Percentiles rank a stretch among this genome's conserved stretches.
Conservation (phyloP, 2,329 filamentous ascomycete genomes). For the Apiospora pterosperma region DNA sequence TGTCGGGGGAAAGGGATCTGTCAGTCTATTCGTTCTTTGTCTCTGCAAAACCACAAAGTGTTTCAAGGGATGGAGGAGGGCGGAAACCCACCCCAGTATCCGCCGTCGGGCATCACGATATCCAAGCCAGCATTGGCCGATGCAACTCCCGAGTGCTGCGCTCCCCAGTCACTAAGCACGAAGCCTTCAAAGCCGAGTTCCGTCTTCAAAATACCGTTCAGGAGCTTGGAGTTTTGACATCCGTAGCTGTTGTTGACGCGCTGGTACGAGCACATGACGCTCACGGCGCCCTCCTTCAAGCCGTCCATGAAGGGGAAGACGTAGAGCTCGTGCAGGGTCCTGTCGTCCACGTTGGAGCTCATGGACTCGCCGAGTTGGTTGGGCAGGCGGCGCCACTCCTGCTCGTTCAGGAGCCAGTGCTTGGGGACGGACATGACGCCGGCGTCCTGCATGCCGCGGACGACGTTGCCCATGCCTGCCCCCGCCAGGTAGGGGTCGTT, state of each 20-base stretch:
- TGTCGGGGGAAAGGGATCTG: slow-evolving; percentile 62
- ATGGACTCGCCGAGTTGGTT: slow-evolving; percentile 27
- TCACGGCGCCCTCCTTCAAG: slow-evolving; percentile 71
- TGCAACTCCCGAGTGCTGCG: slow-evolving; percentile 53
- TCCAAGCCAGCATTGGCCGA: slow-evolving; percentile 53
- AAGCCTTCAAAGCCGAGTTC: slow-evolving; percentile 87
- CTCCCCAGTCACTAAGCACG: slow-evolving; percentile 58
- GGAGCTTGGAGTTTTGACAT: slow-evolving; percentile 74
- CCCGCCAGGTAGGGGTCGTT: slow-evolving; percentile 61
- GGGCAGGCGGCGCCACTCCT: slow-evolving; percentile 8
- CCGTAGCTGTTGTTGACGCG: slow-evolving; percentile 68
- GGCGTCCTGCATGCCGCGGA: slow-evolving; percentile 65
- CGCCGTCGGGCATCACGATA: slow-evolving; percentile 21
- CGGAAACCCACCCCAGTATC: slow-evolving; percentile 19
- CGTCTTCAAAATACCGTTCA: slow-evolving; percentile 81
- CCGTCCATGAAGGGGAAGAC: slow-evolving; percentile 83
- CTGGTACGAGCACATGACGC: slow-evolving; percentile 83
- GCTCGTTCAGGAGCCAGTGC: slow-evolving; percentile 39
- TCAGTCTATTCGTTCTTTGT: slow-evolving; percentile 28
- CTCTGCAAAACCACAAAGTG: slow-evolving; percentile 10
- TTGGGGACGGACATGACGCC: slow-evolving; percentile 69
- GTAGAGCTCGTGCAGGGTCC: slow-evolving; percentile 66
- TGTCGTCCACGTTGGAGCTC: slow-evolving; percentile 29
- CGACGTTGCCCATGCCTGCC: slow-evolving; percentile 45
- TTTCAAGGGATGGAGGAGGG: background rate